Evolutionary conservation across 129 eudicot genomes (phyloP).

Genomic region (Saussurea involucrata): DNA sequence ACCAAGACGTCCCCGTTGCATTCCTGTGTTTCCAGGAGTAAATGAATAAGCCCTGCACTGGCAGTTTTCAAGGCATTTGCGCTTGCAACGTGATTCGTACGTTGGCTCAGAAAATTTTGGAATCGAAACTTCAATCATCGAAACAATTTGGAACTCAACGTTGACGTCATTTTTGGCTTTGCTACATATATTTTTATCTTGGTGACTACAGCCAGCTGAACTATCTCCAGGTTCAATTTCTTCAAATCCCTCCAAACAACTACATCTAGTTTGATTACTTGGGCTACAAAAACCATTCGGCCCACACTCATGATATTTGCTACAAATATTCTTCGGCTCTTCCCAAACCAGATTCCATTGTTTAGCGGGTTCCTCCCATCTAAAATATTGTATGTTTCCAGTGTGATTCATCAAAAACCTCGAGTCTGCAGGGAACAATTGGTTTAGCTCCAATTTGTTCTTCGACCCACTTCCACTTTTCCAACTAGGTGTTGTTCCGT

Average conservation of each 20-base stretch:
- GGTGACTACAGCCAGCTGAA: conserved; percentile 23
- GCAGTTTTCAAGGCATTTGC: conserved; percentile 1
- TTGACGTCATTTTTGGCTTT: not conserved
- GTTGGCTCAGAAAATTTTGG: not conserved
- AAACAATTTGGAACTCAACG: not conserved
- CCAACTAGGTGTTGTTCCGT: not conserved
- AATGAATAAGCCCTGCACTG: conserved; percentile 23
- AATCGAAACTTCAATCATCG: conserved; percentile 12
- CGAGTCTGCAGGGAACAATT: not conserved
- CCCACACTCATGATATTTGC: conserved; percentile 23
- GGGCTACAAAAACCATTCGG: conserved; percentile 13
- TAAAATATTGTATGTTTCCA: conserved; percentile 30
- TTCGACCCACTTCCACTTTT: not conserved
- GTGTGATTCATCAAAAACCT: conserved; percentile 30
- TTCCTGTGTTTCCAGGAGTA: not conserved
- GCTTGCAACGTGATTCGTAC: conserved; percentile 10
- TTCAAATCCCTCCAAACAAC: conserved; percentile 34
- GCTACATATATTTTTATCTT: not conserved
- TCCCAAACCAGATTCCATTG: conserved; percentile 26
- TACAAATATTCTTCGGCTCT: conserved; percentile 26
- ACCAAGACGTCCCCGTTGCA: not conserved
- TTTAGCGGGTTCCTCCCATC: not conserved
- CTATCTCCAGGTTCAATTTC: not conserved
- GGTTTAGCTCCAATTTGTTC: not conserved
- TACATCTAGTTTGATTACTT: not conserved